Base-by-base conservation (phyloP, 495 filamentous ascomycete species). In the Thozetella sp. region DNA sequence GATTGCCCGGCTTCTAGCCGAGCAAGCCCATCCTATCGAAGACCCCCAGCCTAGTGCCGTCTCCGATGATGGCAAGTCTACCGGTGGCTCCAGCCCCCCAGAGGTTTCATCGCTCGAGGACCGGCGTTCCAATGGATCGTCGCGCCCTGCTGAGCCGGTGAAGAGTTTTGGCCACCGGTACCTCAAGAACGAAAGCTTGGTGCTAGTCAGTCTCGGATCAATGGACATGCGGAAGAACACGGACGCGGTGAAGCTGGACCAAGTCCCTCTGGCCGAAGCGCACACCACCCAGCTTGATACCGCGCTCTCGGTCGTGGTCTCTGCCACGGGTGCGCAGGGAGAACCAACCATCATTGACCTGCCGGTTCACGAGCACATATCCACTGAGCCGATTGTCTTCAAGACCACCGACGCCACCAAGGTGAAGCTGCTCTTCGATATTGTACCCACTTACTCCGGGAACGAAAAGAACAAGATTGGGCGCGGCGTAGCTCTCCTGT, bases 111-210 rank as follows among this genome's bases (percentile, higher is more conserved):
- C 81, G 0, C 70, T 84, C 48, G 80, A 75, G 34, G 80, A 81
- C 26, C 68, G 78, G 52, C 75, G 75, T 12, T 80, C 81, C 1
- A 73, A 74, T n/a, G 71, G 67, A 10, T 53, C 54, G 11, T 63
- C 67, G 2, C 77, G 84, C 51, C 69, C 74, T 13, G 68, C 85
- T 23, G 91, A 96, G 51, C 88, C 92, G 48, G 84, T 97, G 60
- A 98, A 98, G 72, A 90, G 93, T 22, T 99, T 97, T 76, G 95
- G 95, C 57, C 95, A 98, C 77, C 84, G 94, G 52, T 99, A 97
- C 76, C 88, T 99, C 55, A 95, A 86, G 40, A 86, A 93, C 51
- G 88, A 94, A 64, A 88, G 89, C 59, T 89, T 98, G 81, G 85
- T 99, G 50, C 82, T 97, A 55, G 92, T 99, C 63, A 97, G 91